Conservation (phyloP, 495 filamentous ascomycete species). For the Chaetomium cochliodes region DNA sequence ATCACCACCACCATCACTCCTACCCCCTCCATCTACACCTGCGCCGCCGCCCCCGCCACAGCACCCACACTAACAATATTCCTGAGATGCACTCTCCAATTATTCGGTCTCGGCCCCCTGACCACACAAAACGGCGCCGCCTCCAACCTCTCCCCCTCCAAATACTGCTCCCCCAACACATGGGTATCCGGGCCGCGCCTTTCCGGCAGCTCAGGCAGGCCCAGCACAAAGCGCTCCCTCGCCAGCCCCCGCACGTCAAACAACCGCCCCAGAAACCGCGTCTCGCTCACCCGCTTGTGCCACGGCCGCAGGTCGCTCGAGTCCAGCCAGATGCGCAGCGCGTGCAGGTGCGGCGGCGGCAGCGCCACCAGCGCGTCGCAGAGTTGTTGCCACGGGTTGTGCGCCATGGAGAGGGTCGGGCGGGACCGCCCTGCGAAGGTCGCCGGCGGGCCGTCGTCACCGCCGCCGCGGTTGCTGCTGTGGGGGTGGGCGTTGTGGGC, state of each 20-base stretch:
- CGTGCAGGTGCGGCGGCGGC: constrained; percentile 10
- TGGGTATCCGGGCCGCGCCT: neutral
- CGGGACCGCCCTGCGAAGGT: constrained; percentile 6
- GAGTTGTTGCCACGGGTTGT: constrained; percentile 33
- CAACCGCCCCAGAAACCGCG: constrained; percentile 25
- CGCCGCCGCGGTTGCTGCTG: neutral
- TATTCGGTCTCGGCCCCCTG: constrained; percentile 29
- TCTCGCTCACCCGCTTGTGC: constrained; percentile 32
- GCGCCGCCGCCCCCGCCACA: neutral
- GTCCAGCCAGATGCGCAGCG: constrained; percentile 33
- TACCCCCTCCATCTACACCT: too few species aligned
- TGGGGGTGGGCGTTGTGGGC: too few species aligned
- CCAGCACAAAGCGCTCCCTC: constrained; percentile 24
- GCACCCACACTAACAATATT: constrained; percentile 3
- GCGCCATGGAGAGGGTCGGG: constrained; percentile 6
- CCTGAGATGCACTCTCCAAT: constrained; percentile 27
- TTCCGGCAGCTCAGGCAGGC: constrained; percentile 25
- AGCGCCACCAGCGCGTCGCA: constrained; percentile 24
- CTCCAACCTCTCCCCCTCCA: constrained; percentile 19
- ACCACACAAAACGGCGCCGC: constrained; percentile 26
- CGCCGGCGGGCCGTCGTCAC: constrained; percentile 16
- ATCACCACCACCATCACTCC: neutral
- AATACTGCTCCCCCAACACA: constrained; percentile 17
- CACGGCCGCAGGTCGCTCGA: constrained; percentile 34
- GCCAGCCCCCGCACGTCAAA: constrained; percentile 19